Percentiles rank a stretch among this genome's conserved stretches.
phyloP scores from a whole-genome alignment of 2,329 filamentous ascomycete species.

The Epichloe sibirici region DNA sequence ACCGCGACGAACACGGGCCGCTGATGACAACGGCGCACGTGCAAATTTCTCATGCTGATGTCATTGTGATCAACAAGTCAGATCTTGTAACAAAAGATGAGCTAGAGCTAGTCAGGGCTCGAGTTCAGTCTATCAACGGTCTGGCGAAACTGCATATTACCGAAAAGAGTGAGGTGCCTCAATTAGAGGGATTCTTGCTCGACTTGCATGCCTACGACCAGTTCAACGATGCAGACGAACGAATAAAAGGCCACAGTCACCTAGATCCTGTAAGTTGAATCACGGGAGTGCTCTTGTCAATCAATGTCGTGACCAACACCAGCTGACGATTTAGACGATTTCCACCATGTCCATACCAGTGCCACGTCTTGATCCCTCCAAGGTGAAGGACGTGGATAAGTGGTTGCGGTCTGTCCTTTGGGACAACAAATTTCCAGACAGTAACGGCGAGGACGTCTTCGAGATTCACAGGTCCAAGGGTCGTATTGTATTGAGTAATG shows the following conservation, averaged over 20 bases:
- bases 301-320: background rate
- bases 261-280: constrained; percentile 59
- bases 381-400: constrained; percentile 55
- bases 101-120: constrained; percentile 53
- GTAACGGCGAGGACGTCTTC: constrained; percentile 33
- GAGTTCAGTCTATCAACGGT: constrained; percentile 78
- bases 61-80: constrained; percentile 86
- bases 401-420: constrained; percentile 81
- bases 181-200: constrained; percentile 73
- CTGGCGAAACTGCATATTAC: constrained; percentile 78
- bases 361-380: constrained; percentile 41
- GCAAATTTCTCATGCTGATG: constrained; percentile 93
- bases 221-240: constrained; percentile 60
- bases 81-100: constrained; percentile 66
- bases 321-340: constrained; percentile 49
- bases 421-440: constrained; percentile 53
- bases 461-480: constrained; percentile 88
- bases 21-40: constrained; percentile 86
- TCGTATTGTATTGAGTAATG: constrained; percentile 52
- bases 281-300: background rate
- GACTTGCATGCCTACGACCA: constrained; percentile 90
- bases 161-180: constrained; percentile 64
- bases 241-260: constrained; percentile 73
- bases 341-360: constrained; percentile 67
- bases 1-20: constrained; percentile 45